These are phyloP conservation scores for Erodium chrysanthum DNA, from an alignment of 441 rosid genomes.

Conservation along the genomic window DNA sequence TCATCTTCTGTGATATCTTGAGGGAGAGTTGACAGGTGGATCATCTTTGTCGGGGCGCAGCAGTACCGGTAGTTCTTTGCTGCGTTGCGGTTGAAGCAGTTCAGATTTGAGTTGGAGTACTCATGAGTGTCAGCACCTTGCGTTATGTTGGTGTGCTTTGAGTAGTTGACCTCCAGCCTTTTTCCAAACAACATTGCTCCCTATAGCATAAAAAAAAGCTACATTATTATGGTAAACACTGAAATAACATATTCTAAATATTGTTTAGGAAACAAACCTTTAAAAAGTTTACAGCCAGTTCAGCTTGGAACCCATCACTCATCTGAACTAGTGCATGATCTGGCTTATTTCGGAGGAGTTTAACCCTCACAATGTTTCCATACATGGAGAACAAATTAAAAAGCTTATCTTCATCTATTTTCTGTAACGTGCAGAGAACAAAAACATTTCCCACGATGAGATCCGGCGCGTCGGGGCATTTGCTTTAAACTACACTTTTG, in stretches of 20 bases:
- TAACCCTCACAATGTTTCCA: slow-evolving; percentile 89
- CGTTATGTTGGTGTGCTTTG: slow-evolving; percentile 78
- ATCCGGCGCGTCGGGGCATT: neutral
- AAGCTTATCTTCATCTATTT: slow-evolving; percentile 82
- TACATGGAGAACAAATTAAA: slow-evolving; percentile 90
- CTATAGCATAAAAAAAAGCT: slow-evolving; percentile 21
- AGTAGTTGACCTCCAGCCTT: slow-evolving; percentile 83
- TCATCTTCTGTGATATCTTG: slow-evolving; percentile 82
- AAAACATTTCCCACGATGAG: slow-evolving; percentile 16
- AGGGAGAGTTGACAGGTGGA: slow-evolving; percentile 86
- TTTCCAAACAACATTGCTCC: slow-evolving; percentile 88
- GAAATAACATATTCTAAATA: neutral
- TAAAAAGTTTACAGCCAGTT: slow-evolving; percentile 86
- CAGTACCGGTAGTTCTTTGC: slow-evolving; percentile 94
- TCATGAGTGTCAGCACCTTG: slow-evolving; percentile 87
- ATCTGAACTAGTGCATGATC: slow-evolving; percentile 98
- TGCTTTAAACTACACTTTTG: too few species aligned
- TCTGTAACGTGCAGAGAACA: slow-evolving; percentile 33
- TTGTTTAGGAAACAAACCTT: slow-evolving; percentile 46
- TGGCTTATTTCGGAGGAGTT: slow-evolving; percentile 87
- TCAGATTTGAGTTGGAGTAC: slow-evolving; percentile 70
- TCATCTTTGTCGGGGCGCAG: slow-evolving; percentile 94
- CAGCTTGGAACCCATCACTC: slow-evolving; percentile 99
- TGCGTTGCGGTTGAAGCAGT: slow-evolving; percentile 94
- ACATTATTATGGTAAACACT: neutral